These are phyloP conservation scores for Trichoderma semiorbis DNA, from an alignment of 2,329 filamentous ascomycete genomes.

Conservation along the genomic window DNA sequence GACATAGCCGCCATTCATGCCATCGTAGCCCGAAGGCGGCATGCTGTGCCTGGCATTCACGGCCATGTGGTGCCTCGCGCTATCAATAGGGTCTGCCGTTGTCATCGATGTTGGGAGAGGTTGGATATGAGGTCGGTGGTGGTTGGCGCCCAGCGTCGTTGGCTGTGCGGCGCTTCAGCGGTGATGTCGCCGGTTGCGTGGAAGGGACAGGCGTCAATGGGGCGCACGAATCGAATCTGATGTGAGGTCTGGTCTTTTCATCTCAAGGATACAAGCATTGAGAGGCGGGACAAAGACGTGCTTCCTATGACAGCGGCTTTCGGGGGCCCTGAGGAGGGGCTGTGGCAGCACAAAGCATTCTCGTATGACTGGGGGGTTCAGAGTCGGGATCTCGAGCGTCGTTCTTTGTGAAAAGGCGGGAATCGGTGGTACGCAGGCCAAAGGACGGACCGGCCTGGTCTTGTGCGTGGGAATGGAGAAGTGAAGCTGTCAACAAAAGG, in stretches of 20 bases:
- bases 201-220: neutral
- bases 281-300: neutral
- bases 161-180: conserved; percentile 1
- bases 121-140: neutral
- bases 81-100: conserved; percentile 21
- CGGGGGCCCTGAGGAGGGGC: conserved; percentile 16
- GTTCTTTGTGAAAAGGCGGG: neutral
- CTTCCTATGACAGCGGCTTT: conserved; percentile 9
- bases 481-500: neutral
- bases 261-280: conserved; percentile 12
- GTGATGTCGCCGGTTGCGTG: neutral
- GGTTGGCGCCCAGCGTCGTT: conserved; percentile 1
- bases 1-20: conserved; percentile 28
- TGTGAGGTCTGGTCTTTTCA: conserved; percentile 4
- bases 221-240: neutral
- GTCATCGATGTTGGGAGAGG: conserved; percentile 10
- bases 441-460: neutral
- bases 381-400: neutral
- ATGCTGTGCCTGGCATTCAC: conserved; percentile 30
- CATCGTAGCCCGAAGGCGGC: conserved; percentile 27
- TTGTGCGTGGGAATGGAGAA: neutral
- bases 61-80: conserved; percentile 31
- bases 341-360: conserved; percentile 15
- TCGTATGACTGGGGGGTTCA: conserved; percentile 2
- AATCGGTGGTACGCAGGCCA: neutral